Evolutionary conservation across 768 basidiomycete genomes (phyloP), one percentile per base, ranked within the genome.

Genomic region (Gymnopilus junonius): DNA sequence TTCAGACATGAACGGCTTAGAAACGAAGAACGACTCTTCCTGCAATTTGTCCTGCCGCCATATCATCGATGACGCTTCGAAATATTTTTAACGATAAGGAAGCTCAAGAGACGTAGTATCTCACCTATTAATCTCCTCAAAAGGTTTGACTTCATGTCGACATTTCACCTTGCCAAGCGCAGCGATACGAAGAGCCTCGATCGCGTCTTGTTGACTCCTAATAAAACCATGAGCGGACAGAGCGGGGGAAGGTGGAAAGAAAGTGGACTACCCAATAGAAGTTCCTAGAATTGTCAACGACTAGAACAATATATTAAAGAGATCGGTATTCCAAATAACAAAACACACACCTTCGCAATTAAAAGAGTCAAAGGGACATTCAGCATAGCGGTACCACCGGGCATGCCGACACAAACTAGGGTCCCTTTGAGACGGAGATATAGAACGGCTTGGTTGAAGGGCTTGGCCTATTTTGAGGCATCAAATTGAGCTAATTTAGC

Each of bases 111-210:
- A 17, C 37, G 4, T 25, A 25, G 1, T 50, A 39, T 77, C 85
- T 66, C 67, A 87, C 83, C 81, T 73, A 35, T 83, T 79, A 48
- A 91, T 73, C 10, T 86, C 82, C 0, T 77, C 71, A 51, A 93
- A 75, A 0, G 78, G 74, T 69, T 75, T 82, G 23, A 81, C 62
- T 58, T 74, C 75, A 63, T 80, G 85, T 65, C 78, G 80, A 61
- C 86, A 86, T 70, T 84, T 87, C 46, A 93, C 88, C 67, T 87
- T 88, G 11, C 91, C 92, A 20, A 76, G 71, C 0, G 87, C 83
- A 0, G 91, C 93, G 56, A 94, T 83, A 2, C 85, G 83, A 20
- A 95, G 80, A 1, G 94, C 90, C 73, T 95, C 93, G n/a, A 82
- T 75, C 8, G 87, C 83, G 67, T 95, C 94, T 74, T 93, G 91